phyloP scores from a whole-genome alignment of 352 stramenopile genomes.

The Pythium angustatum region DNA sequence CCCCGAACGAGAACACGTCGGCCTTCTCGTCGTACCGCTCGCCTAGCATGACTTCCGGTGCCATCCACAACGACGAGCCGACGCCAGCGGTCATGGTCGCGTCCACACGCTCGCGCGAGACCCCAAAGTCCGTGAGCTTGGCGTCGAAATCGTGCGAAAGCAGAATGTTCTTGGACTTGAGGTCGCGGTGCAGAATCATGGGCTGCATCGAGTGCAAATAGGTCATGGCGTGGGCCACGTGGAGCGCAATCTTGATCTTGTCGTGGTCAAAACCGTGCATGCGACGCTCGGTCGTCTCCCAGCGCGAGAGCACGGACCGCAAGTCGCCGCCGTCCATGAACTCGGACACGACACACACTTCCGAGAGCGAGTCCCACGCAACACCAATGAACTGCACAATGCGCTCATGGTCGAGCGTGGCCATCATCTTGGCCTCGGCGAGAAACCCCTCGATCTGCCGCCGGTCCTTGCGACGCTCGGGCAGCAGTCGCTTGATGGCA shows the following conservation, averaged over 20 bases:
- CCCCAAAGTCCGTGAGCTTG: slow-evolving; percentile 48
- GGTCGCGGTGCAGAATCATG: slow-evolving; percentile 20
- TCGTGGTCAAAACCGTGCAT: slow-evolving; percentile 32
- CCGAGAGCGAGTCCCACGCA: slow-evolving; percentile 41
- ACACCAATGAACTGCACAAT: slow-evolving; percentile 42
- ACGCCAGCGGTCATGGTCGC: slow-evolving; percentile 24
- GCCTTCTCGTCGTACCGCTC: slow-evolving; percentile 38
- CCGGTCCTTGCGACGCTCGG: slow-evolving; percentile 13
- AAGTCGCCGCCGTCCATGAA: slow-evolving; percentile 52
- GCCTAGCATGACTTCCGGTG: slow-evolving; percentile 41
- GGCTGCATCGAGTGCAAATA: slow-evolving; percentile 23
- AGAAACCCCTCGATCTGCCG: slow-evolving; percentile 20
- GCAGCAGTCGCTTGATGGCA: slow-evolving; percentile 19
- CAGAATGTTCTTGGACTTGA: slow-evolving; percentile 29
- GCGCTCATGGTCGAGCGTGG: slow-evolving; percentile 33
- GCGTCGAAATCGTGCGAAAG: slow-evolving; percentile 16
- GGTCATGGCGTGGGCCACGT: slow-evolving; percentile 19
- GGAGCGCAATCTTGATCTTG: slow-evolving; percentile 47
- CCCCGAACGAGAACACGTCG: slow-evolving; percentile 88
- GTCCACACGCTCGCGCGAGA: slow-evolving; percentile 29
- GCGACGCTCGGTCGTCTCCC: slow-evolving; percentile 11
- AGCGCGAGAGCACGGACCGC: slow-evolving; percentile 32
- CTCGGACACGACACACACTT: slow-evolving; percentile 43
- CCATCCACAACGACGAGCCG: slow-evolving; percentile 27
- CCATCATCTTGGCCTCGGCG: slow-evolving; percentile 30